These are phyloP conservation scores for Jimgerdemannia flammicorona DNA, from an alignment of 192 early-diverging fungal species.

Conservation along the genomic window DNA sequence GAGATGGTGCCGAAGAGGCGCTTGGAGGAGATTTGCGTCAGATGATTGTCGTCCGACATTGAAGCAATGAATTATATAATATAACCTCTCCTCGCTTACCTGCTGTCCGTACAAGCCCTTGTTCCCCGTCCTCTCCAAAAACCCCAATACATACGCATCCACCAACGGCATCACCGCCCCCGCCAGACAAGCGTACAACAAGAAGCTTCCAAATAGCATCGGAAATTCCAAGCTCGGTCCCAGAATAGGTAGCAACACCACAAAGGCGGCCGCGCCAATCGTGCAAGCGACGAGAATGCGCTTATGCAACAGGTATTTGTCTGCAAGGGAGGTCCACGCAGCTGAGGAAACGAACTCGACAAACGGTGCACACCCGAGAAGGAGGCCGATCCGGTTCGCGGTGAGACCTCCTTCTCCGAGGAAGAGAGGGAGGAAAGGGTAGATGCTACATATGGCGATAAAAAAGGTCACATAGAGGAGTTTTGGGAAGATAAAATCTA, in stretches of 20 bases:
- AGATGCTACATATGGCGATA: not conserved
- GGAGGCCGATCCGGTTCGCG: not conserved
- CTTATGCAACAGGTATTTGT: not conserved
- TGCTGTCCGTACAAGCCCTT: not conserved
- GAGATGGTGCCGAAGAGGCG: not conserved
- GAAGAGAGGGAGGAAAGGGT: not conserved
- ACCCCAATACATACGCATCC: not conserved
- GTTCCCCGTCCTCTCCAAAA: not conserved
- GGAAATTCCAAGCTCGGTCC: not conserved
- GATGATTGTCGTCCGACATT: not conserved
- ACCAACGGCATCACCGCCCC: not conserved
- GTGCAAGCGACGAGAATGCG: not conserved
- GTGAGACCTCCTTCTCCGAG: not conserved
- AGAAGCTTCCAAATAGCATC: not conserved
- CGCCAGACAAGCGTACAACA: not conserved
- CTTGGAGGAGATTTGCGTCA: not conserved
- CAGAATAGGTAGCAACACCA: not conserved
- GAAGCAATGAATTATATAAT: not conserved
- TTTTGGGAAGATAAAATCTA: not conserved
- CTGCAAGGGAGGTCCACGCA: not conserved
- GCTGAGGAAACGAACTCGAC: not conserved
- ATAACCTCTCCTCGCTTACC: not conserved
- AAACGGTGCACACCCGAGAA: not conserved
- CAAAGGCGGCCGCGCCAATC: not conserved
- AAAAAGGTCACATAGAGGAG: not conserved